Percentiles rank a stretch among this genome's conserved stretches.
Conservation (phyloP, 129 eudicot species). For the Saposhnikovia divaricata region DNA sequence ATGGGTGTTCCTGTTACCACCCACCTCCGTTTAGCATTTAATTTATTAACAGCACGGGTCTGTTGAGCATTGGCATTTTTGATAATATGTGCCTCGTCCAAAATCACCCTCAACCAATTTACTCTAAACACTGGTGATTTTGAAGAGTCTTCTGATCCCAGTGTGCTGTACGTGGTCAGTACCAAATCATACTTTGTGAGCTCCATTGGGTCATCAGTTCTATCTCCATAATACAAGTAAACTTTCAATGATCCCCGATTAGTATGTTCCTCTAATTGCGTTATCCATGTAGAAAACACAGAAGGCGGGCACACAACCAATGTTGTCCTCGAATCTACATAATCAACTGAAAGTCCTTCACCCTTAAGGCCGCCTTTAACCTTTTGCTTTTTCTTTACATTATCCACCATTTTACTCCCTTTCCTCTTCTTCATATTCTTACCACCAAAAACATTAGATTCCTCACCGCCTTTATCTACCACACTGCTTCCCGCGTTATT, state of each 20-base stretch:
- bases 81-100: conserved; percentile 90
- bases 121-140: conserved; percentile 55
- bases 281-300: conserved; percentile 73
- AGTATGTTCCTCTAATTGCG: conserved; percentile 68
- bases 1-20: conserved; percentile 91
- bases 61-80: conserved; percentile 60
- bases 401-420: conserved; percentile 16
- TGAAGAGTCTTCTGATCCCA: conserved; percentile 34
- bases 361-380: conserved; percentile 3
- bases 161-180: conserved; percentile 68
- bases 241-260: conserved; percentile 39
- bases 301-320: conserved; percentile 82
- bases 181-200: conserved; percentile 68
- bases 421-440: conserved; percentile 44
- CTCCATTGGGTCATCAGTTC: conserved; percentile 54
- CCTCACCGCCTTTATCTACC: conserved; percentile 23
- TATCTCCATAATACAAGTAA: conserved; percentile 77
- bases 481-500: conserved; percentile 6
- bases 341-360: neutral
- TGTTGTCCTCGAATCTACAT: conserved; percentile 34
- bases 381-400: conserved; percentile 35
- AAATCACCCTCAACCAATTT: conserved; percentile 81
- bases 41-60: conserved; percentile 51
- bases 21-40: conserved; percentile 75
- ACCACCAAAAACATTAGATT: conserved; percentile 16